Base-by-base conservation (phyloP, 1,139 yeast species). In the Candida smagusa region DNA sequence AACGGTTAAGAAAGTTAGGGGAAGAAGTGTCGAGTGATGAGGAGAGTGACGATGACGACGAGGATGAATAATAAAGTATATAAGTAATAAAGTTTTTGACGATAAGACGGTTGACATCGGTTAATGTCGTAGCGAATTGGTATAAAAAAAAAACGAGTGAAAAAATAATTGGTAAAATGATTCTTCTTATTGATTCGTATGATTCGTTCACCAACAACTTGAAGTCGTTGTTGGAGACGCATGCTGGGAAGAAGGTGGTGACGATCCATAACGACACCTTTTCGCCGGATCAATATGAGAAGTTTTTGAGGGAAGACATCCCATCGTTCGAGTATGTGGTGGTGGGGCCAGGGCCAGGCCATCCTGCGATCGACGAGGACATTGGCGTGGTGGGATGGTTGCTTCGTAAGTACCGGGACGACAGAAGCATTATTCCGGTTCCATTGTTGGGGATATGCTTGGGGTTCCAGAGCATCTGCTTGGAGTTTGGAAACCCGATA, bases 321-420 rank as follows among this genome's bases (percentile, higher is more conserved):
- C 57, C 61, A 2, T 55, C 66, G n/a, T 83, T 88, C 49, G 87
- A 84, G 41, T 89, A 88, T 34, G 72, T 94, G 4, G 81, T 92
- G 0, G 73, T 92, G 9, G 98, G 98, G 0, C 99, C 99, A 0
- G 99, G 99, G 0, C 99, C 99, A 0, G 99, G 99, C 0, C 80
- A 85, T 49, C 98, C 98, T 0, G 63, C 65, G 2, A 72, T 65
- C 30, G 56, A 70, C 0, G 45, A 56, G 1, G 97, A 90, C 54
- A 79, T 85, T 19, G 97, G 97, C 1, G 72, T 89, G 5, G 75
- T 89, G n/a, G 76, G 79, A 4, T 69, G 72, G 53, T 49, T 86
- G 16, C 75, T 61, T 39, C 53, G 52, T 37, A 59, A 53, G 30
- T 65, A 56, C 39, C 52, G 55, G 6, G 33, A 45, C 0, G 38